A percentile compares a stretch with the other conserved stretches of the same genome.
These are phyloP conservation scores for Sporobolomyces roseus DNA, from an alignment of 768 basidiomycete species.

Conservation along the genomic window DNA sequence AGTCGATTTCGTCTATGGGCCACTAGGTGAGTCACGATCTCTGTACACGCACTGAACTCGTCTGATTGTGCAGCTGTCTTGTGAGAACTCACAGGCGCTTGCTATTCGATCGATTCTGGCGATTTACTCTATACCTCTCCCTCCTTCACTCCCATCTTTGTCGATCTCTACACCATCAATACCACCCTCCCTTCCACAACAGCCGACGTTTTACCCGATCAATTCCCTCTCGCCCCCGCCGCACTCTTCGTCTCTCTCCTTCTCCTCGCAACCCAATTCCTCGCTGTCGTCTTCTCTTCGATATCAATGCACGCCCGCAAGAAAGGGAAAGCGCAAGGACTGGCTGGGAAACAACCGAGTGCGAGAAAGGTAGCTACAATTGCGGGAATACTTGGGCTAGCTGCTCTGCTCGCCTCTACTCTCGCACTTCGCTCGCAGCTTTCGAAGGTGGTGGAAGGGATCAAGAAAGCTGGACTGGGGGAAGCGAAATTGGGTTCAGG, in stretches of 20 bases:
- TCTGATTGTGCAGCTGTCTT: background rate
- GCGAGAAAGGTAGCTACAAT: slow-evolving; percentile 16
- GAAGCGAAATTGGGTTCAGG: background rate
- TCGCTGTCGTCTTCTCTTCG: slow-evolving; percentile 14
- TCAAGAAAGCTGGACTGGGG: background rate
- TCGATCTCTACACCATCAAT: slow-evolving; percentile 14
- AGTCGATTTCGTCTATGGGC: slow-evolving; percentile 7
- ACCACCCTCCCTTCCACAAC: slow-evolving; percentile 1
- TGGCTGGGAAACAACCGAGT: background rate
- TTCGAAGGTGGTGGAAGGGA: background rate
- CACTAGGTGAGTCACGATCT: slow-evolving; percentile 13
- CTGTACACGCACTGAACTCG: no score
- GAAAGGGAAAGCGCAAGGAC: background rate
- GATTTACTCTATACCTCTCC: slow-evolving; percentile 14
- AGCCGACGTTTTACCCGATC: slow-evolving; percentile 5
- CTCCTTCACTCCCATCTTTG: slow-evolving; percentile 37
- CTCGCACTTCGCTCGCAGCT: slow-evolving; percentile 6
- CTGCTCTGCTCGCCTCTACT: slow-evolving; percentile 9
- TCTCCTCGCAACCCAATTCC: slow-evolving; percentile 19
- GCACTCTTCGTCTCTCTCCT: slow-evolving; percentile 30
- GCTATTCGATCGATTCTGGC: slow-evolving; percentile 2
- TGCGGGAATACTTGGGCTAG: background rate
- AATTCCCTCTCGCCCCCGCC: slow-evolving; percentile 34
- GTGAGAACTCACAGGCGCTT: slow-evolving; percentile 13
- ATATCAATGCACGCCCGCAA: slow-evolving; percentile 16